A percentile compares a stretch with the other conserved stretches of the same genome.
Evolutionary conservation across 441 rosid genomes (phyloP).

Genomic region (Oxalis stricta): DNA sequence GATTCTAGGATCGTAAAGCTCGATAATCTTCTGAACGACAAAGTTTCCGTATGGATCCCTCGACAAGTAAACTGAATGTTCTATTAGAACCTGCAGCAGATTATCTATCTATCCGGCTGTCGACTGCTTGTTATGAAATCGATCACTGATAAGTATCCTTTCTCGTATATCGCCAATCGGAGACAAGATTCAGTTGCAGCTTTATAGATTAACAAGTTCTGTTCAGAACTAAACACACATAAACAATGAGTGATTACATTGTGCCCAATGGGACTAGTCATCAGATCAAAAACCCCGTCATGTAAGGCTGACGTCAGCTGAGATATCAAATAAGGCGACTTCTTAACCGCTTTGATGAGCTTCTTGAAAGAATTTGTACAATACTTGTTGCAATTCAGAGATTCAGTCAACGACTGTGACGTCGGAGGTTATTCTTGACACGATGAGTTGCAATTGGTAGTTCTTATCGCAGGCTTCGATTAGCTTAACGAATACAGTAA

Average conservation of each 20-base stretch:
- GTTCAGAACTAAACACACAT: not conserved
- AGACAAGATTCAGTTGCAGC: constrained; percentile 5
- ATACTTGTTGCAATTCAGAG: not conserved
- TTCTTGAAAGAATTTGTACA: not conserved
- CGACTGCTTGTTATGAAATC: constrained; percentile 11
- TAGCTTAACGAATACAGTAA: not conserved
- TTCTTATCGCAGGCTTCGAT: not conserved
- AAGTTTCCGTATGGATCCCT: constrained; percentile 17
- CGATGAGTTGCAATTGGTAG: not conserved
- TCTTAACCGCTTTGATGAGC: not conserved
- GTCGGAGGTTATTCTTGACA: not conserved
- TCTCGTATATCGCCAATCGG: constrained; percentile 6
- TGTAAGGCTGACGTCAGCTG: not conserved
- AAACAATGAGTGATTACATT: constrained; percentile 8
- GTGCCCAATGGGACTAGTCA: constrained; percentile 8
- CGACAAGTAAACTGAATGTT: constrained; percentile 11
- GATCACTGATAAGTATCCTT: constrained; percentile 18
- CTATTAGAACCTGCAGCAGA: constrained; percentile 1
- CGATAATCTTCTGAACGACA: constrained; percentile 16
- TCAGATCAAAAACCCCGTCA: not conserved
- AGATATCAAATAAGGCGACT: not conserved
- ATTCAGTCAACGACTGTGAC: not conserved
- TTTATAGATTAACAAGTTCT: not conserved
- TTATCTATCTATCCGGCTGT: constrained; percentile 3
- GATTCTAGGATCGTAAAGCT: constrained; percentile 5